Evolutionary conservation across 768 basidiomycete genomes (phyloP), one percentile per base, ranked within the genome.

Genomic region (Gloeophyllum trabeum): DNA sequence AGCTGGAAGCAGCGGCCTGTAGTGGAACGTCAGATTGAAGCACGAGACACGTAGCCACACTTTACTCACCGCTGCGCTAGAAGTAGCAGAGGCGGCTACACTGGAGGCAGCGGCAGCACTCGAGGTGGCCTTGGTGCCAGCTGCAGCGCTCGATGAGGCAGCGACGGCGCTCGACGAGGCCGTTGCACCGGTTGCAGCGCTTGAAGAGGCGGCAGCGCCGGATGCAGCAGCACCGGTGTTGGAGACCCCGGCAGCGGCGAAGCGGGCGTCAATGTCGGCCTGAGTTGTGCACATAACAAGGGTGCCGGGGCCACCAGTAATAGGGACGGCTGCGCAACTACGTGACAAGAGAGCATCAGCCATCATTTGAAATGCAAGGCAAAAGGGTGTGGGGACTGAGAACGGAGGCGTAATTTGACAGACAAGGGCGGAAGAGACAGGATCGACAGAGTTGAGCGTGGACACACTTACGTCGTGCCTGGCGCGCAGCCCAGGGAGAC

Each of bases 281-380:
- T 61, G 55, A 5, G 73, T 71, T 2, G 69, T 71, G 55, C 76
- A 79, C 21, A 68, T 62, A 44, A 77, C n/a, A n/a, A 49, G 62
- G 6, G 73, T 76, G 28, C 41, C 39, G 32, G n/a, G 43, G n/a
- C 25, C n/a, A 28, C 32, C 21, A 16, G 22, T 66, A 21, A 72
- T 54, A 12, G 78, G 77, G 24, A 79, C 57, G 2, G 75, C 75
- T 5, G 51, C 53, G 40, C 59, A 60, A 16, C 54, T 59, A 43
- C n/a, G n/a, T n/a, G n/a, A n/a, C n/a, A n/a, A n/a, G n/a, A n/a
- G n/a, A n/a, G n/a, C n/a, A n/a, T n/a, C 28, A 32, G 28, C 16
- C n/a, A n/a, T n/a, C n/a, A n/a, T n/a, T n/a, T n/a, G n/a, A n/a
- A n/a, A n/a, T n/a, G n/a, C n/a, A n/a, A n/a, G n/a, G n/a, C n/a